Conservation (phyloP, 2,329 filamentous ascomycete genomes). For the Curvularia verruculosa region DNA sequence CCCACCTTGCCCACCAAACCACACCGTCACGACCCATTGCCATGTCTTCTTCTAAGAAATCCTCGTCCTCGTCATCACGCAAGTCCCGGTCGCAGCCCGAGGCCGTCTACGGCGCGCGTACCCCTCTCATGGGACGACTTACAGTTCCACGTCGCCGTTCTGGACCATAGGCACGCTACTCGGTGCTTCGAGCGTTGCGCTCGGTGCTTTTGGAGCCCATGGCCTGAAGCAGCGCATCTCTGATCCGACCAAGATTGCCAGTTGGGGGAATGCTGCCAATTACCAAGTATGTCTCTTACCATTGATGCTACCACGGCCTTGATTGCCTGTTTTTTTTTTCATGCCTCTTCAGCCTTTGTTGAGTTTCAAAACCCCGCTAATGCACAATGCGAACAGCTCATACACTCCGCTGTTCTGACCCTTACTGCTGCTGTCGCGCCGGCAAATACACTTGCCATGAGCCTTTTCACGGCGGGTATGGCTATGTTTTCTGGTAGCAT, state of each 20-base stretch:
- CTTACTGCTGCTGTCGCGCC: slow-evolving; percentile 60
- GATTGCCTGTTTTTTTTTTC: not conserved
- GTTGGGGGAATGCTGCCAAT: slow-evolving; percentile 69
- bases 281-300: slow-evolving; percentile 61
- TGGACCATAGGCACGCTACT: slow-evolving; percentile 68
- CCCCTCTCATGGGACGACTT: slow-evolving; percentile 6
- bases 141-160: slow-evolving; percentile 52
- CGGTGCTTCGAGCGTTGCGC: slow-evolving; percentile 65
- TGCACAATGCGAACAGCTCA: slow-evolving; percentile 60
- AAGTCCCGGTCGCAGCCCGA: slow-evolving; percentile 10
- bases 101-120: slow-evolving; percentile 4
- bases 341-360: not conserved
- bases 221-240: slow-evolving; percentile 66
- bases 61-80: slow-evolving; percentile 15
- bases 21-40: not conserved
- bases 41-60: slow-evolving; percentile 20
- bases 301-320: not conserved
- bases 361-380: not conserved
- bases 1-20: slow-evolving; percentile 14
- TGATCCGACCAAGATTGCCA: slow-evolving; percentile 64
- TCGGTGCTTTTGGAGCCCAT: slow-evolving; percentile 73
- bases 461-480: slow-evolving; percentile 68
- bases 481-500: slow-evolving; percentile 71
- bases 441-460: slow-evolving; percentile 62
- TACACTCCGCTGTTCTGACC: slow-evolving; percentile 67